Evolutionary conservation across 2,329 filamentous ascomycete genomes (phyloP).

Genomic region (Escovopsis weberi): DNA sequence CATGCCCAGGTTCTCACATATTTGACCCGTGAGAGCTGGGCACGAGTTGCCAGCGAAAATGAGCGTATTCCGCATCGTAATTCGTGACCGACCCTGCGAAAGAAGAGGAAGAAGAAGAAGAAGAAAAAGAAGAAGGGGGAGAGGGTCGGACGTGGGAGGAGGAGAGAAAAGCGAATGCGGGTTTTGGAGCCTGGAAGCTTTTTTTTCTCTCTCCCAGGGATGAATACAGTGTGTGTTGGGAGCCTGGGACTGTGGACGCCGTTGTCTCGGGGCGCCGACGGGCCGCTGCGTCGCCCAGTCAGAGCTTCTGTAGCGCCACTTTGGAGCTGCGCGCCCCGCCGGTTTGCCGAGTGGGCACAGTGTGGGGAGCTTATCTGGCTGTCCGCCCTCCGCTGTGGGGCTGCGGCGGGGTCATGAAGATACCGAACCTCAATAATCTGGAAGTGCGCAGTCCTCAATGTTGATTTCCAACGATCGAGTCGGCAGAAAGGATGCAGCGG

Average conservation of each 20-base stretch:
- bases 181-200: background rate
- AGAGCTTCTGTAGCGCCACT: background rate
- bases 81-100: constrained; percentile 12
- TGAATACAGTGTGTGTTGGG: background rate
- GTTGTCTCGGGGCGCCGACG: constrained; percentile 1
- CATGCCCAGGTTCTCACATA: constrained; percentile 56
- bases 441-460: no score
- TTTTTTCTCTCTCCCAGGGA: background rate
- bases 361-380: background rate
- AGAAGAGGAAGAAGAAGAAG: constrained; percentile 8
- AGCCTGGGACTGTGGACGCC: background rate
- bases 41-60: constrained; percentile 56
- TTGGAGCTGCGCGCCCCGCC: background rate
- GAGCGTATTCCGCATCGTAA: constrained; percentile 47
- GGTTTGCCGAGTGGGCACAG: background rate
- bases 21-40: constrained; percentile 47
- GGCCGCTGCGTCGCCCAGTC: no score
- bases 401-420: background rate
- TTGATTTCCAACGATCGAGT: no score
- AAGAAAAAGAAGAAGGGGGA: background rate
- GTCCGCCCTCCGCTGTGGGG: background rate
- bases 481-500: no score
- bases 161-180: no score
- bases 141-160: no score
- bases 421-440: no score